Base-by-base conservation (phyloP, 768 basidiomycete genomes). In the Podaxis carcinomalis region DNA sequence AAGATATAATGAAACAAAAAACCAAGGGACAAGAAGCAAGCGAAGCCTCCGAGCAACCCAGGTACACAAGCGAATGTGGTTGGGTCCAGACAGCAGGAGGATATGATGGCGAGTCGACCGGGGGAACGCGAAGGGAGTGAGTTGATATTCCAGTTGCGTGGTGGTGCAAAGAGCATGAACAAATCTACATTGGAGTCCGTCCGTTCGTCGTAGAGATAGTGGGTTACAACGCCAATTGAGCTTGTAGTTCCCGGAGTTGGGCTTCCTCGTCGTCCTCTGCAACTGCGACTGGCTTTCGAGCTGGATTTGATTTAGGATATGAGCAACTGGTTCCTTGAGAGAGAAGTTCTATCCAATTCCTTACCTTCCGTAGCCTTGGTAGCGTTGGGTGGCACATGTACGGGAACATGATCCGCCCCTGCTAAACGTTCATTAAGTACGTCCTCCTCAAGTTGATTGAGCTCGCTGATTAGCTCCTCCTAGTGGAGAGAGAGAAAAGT, bases 231-330 rank as follows among this genome's bases (percentile, higher is more conserved):
- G 93, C 87, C 70, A 95, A 76, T 44, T 83, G 84, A 21, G 93
- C 95, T 77, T 97, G 95, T 66, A 98, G 79, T 72, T 92, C 87
- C 73, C 82, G 84, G 71, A 98, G 85, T 74, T 96, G 88, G 47
- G 83, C 87, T 65, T 93, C 95, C 73, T 98, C 96, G 78, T 96
- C 93, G 73, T 93, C 92, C 70, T 95, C 93, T 42, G 59, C 80
- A 67, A 72, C 72, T 62, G 70, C 70, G 64, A 79, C 72, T 76
- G 72, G 68, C 61, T 68, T 68, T 68, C 68, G 46, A 64, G 52
- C 52, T 59, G 35, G 28, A 32, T 32, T 2, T 32, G 28, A 32
- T 32, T 32, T 39, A 56, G 5, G 28, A 28, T 25, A 35, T 44
- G 44, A 9, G 28, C 11, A 53, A 49, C 61, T n/a, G 50, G 46